Evolutionary conservation across 352 stramenopile genomes (phyloP).

Genomic region (Globisporangium carolinianum): DNA sequence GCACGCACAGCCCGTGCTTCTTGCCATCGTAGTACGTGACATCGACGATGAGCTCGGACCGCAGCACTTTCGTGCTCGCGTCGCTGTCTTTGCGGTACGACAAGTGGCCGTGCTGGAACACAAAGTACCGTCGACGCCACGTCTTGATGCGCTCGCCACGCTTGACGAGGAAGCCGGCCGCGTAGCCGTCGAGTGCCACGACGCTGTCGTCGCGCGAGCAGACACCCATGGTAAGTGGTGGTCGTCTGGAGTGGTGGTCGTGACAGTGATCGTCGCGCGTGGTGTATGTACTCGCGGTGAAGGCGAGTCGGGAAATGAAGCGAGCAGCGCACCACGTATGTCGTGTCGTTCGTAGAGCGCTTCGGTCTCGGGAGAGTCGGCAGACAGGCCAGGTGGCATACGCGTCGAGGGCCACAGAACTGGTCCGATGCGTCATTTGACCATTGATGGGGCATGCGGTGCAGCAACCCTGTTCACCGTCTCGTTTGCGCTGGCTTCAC

Average conservation of each 20-base stretch:
- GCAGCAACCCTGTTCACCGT: background rate
- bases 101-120: conserved; percentile 58
- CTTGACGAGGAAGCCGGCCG: conserved; percentile 63
- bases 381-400: background rate
- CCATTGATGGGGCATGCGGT: too few relatives aligned
- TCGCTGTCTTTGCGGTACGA: conserved; percentile 57
- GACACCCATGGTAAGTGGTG: conserved; percentile 3
- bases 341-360: background rate
- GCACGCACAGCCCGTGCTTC: conserved; percentile 44
- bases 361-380: too few relatives aligned
- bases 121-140: conserved; percentile 75
- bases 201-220: conserved; percentile 22
- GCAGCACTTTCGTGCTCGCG: conserved; percentile 38
- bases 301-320: conserved; percentile 5
- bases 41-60: conserved; percentile 40
- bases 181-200: conserved; percentile 51
- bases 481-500: background rate
- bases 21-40: conserved; percentile 42
- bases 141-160: conserved; percentile 64
- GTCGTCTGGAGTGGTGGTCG: background rate
- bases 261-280: background rate
- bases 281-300: background rate
- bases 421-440: too few relatives aligned
- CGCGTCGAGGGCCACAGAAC: background rate
- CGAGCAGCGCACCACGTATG: too few relatives aligned